Evolutionary conservation across 148 eudicot genomes (phyloP).

Genomic region (Chenopodium album): DNA sequence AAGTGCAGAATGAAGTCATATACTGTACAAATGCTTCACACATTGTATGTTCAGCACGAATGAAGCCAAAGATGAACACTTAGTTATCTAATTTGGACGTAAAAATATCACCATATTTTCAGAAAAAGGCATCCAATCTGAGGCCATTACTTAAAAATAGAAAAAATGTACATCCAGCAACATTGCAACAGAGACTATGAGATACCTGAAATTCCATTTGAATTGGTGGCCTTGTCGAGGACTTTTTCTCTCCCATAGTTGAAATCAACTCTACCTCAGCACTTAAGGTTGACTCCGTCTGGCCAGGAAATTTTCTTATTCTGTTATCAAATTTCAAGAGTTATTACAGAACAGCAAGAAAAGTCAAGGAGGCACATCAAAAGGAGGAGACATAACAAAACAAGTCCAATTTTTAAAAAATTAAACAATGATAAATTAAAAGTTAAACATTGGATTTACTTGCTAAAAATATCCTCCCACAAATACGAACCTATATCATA

Average conservation of each 20-base stretch:
- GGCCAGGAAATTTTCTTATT: constrained; percentile 98
- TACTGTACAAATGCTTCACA: not conserved
- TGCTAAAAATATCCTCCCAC: not conserved
- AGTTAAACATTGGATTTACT: not conserved
- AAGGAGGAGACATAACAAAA: not conserved
- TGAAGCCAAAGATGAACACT: not conserved
- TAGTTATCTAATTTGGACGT: not conserved
- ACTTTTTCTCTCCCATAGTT: constrained; percentile 93
- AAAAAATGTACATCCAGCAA: not conserved
- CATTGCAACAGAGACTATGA: not conserved
- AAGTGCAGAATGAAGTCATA: not conserved
- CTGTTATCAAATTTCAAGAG: constrained; percentile 33
- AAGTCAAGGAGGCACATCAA: not conserved
- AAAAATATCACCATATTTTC: not conserved
- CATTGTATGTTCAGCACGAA: not conserved
- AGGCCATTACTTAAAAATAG: not conserved
- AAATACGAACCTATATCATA: not conserved
- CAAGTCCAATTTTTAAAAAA: not conserved
- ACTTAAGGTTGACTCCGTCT: constrained; percentile 95
- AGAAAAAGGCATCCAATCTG: not conserved
- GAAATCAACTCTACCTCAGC: constrained; percentile 97
- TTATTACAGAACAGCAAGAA: not conserved
- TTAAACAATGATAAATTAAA: not conserved
- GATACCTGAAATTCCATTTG: constrained; percentile 99
- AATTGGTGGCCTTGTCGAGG: constrained; percentile 94